Evolutionary conservation across 1,139 yeast species (phyloP), one percentile per base, ranked within the genome.

Genomic region (Candida sojae): DNA sequence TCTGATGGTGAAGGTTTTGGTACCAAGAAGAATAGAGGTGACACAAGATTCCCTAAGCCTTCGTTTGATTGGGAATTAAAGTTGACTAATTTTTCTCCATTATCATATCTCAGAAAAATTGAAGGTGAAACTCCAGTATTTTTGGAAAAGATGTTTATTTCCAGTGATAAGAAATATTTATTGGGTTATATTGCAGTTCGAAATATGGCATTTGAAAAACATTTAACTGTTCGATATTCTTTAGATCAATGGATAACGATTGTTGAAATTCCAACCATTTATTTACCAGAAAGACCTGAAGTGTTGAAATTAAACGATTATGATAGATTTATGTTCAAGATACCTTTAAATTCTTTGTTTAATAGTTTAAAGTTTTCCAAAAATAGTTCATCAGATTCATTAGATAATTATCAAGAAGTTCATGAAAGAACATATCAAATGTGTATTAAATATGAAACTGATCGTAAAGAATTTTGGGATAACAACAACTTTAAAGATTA

Each of bases 131-230:
- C 64, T 30, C 75, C 80, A 42, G 83, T 88, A 11, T 85, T 84
- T 55, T 66, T 88, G 50, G 96, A 89, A 58, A 75, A 82, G 48
- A 62, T 88, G 11, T 81, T 82, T 54, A 69, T 89, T 44, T 77
- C 86, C 28, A 67, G 79, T 6, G 84, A 84, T 55, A 79, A 80
- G 52, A 72, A 73, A 54, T 73, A 71, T 45, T 65, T 89, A n/a
- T 66, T 82, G 50, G 96, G 96, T 2, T 84, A 84, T 53, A 76
- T 88, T 39, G 91, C 88, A 10, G 96, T 86, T 28, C 77, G 79
- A 58, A 89, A 89, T 64, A 42, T 88, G 17, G 73, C 87, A 1
- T 89, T 76, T 64, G 78, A 82, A 47, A 89, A 89, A 67, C 63
- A 66, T 44, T 82, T 89, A 28, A 73, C 79, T 21, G 75, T 87